Conservation (phyloP, 345 rosid species). For the Cardiospermum halicacabum region DNA sequence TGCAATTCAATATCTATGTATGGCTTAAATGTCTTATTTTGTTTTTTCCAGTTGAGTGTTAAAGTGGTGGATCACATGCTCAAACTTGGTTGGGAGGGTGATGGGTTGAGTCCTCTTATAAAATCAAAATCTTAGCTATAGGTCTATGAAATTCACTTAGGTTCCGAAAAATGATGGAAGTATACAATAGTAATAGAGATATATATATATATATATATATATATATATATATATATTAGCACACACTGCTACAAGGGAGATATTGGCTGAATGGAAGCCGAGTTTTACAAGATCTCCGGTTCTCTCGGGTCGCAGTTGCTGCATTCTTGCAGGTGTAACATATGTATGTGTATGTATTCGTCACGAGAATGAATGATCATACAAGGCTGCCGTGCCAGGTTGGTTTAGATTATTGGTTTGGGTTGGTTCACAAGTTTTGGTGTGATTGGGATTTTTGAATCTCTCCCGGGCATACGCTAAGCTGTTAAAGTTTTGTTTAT, state of each 20-base stretch:
- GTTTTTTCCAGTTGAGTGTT: slow-evolving; percentile 69
- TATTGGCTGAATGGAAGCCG: slow-evolving; percentile 11
- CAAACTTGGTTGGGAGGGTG: slow-evolving; percentile 99
- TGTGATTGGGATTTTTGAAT: slow-evolving; percentile 16
- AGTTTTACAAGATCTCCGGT: slow-evolving; percentile 3
- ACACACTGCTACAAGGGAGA: background rate
- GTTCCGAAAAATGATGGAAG: slow-evolving; percentile 10
- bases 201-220: too few relatives aligned
- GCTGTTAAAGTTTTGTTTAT: slow-evolving; percentile 21
- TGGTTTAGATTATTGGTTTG: background rate
- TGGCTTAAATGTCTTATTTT: background rate
- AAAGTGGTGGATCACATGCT: slow-evolving; percentile 93
- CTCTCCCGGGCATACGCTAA: slow-evolving; percentile 20
- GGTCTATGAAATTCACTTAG: slow-evolving; percentile 13
- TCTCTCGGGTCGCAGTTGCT: background rate
- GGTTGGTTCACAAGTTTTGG: slow-evolving; percentile 12
- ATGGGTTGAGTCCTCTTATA: slow-evolving; percentile 60
- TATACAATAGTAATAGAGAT: slow-evolving; percentile 3
- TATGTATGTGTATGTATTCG: slow-evolving; percentile 16
- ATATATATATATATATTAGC: too few relatives aligned
- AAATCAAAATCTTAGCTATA: slow-evolving; percentile 38
- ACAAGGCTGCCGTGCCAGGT: background rate
- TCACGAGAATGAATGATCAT: slow-evolving; percentile 6
- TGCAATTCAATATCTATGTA: background rate
- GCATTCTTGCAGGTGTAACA: slow-evolving; percentile 22